Evolutionary conservation across 2,329 filamentous ascomycete species (phyloP).

Genomic region (Ophiocordyceps sinensis): DNA sequence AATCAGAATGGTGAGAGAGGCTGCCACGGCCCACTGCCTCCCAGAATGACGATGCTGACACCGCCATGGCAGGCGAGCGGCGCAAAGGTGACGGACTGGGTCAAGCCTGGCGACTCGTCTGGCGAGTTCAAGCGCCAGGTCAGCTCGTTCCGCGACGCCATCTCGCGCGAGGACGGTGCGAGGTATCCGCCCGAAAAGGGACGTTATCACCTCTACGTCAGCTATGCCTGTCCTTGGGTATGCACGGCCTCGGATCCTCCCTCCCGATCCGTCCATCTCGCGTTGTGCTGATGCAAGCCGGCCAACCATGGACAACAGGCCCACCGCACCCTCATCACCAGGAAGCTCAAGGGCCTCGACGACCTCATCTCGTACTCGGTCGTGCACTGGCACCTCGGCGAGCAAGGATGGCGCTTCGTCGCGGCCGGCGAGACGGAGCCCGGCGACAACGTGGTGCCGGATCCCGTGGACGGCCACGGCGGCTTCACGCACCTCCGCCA

Average conservation of each 20-base stretch:
- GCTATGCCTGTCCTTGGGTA: conserved; percentile 85
- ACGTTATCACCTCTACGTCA: conserved; percentile 89
- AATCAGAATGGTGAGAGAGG: no score
- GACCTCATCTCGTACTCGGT: conserved; percentile 64
- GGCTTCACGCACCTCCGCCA: conserved; percentile 56
- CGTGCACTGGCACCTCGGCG: conserved; percentile 83
- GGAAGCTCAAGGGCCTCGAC: conserved; percentile 84
- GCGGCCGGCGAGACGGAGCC: conserved; percentile 43
- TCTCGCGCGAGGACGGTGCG: conserved; percentile 57
- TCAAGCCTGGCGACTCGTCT: conserved; percentile 57
- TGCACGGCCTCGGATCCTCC: conserved; percentile 4
- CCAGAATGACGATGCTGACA: background rate
- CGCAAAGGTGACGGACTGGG: conserved; percentile 59
- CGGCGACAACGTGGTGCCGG: conserved; percentile 49
- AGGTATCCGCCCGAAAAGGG: conserved; percentile 75
- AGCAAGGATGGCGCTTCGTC: conserved; percentile 69
- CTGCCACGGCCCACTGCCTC: background rate
- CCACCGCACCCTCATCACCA: conserved; percentile 72
- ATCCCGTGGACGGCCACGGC: conserved; percentile 57
- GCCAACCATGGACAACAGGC: conserved; percentile 31
- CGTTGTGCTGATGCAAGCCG: background rate
- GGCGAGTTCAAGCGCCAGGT: conserved; percentile 89
- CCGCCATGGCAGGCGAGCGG: conserved; percentile 1
- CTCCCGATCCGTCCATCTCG: background rate
- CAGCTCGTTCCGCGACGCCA: conserved; percentile 68